These are phyloP conservation scores for Boletus vinaceobasis DNA, from an alignment of 768 basidiomycete genomes.

Conservation along the genomic window DNA sequence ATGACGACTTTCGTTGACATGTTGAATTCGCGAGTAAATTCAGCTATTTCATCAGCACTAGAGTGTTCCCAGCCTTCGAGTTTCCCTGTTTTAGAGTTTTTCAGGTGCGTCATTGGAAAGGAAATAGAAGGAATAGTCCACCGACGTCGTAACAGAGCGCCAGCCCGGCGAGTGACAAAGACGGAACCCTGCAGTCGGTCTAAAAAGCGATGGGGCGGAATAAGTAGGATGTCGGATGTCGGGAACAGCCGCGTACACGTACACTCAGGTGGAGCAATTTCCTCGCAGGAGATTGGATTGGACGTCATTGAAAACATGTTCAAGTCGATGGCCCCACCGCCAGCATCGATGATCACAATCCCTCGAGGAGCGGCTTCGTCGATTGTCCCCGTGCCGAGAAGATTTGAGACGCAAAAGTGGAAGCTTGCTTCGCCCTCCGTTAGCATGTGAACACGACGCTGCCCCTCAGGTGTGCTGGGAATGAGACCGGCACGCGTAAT, in stretches of 20 bases:
- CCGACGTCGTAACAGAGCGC: slow-evolving; percentile 34
- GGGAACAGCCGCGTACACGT: slow-evolving; percentile 9
- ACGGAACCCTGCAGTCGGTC: slow-evolving; percentile 46
- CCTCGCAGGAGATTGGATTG: slow-evolving; percentile 28
- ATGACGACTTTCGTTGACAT: slow-evolving; percentile 2
- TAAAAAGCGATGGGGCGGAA: slow-evolving; percentile 7
- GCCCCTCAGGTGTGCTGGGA: slow-evolving; percentile 7
- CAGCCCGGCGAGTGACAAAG: slow-evolving; percentile 42
- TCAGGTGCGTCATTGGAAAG: not conserved
- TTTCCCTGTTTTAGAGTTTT: not conserved
- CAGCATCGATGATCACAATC: slow-evolving; percentile 29
- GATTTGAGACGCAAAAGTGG: slow-evolving; percentile 39
- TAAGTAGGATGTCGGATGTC: not conserved
- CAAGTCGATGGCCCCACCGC: slow-evolving; percentile 29
- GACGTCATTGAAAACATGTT: slow-evolving; percentile 34
- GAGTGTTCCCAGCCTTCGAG: slow-evolving; percentile 2
- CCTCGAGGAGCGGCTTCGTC: slow-evolving; percentile 25
- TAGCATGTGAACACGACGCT: slow-evolving; percentile 8
- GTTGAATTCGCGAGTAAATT: slow-evolving; percentile 3
- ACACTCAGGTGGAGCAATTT: slow-evolving; percentile 33
- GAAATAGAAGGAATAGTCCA: not conserved
- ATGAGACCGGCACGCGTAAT: slow-evolving; percentile 19
- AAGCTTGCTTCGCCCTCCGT: slow-evolving; percentile 12
- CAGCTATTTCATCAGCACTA: not conserved
- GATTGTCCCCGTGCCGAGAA: slow-evolving; percentile 6